Base-by-base conservation (phyloP, 345 rosid species). In the Salix suchowensis region DNA sequence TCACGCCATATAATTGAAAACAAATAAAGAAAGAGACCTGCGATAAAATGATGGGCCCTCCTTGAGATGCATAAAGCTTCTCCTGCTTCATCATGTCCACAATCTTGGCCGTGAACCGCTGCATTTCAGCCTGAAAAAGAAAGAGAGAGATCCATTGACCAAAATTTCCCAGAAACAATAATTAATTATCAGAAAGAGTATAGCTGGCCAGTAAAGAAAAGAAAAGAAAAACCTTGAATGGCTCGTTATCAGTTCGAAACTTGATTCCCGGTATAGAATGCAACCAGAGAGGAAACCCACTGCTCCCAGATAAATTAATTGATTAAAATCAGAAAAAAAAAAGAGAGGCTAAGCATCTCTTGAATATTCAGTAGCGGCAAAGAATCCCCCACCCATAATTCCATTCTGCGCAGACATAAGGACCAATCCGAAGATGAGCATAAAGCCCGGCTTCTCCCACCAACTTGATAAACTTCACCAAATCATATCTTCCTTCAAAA, bases 361-460 rank as follows among this genome's bases (percentile, higher is more conserved):
- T 44, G n/a, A 62, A 5, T 34, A 15, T 26, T 36, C 13, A 44
- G 16, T 7, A 40, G 7, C 50, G 73, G 61, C 6, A 32, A 70
- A 76, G 65, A 12, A 44, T 60, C 7, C 14, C 14, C 48, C 84
- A 95, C 98, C 98, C 98, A 68, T 88, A 93, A 79, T 95, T 95
- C 98, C 98, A 95, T 70, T 95, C 98, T 0, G 98, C 98, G 67
- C 98, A 95, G 19, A 87, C 98, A 52, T 95, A 95, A 15, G 98
- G 98, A 73, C 98, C 98, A 54, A 95, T 95, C 52, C 98, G 94
- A 37, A 95, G 89, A 88, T 93, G 97, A 85, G 79, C 98, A 70
- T 88, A 89, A 12, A 95, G 93, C 73, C 98, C 98, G 55, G 98
- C 97, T 62, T 87, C 85, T 24, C 89, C 98, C 44, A 84, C 97